phyloP scores from a whole-genome alignment of 139 green algal species.

The Chlorella sp. region DNA sequence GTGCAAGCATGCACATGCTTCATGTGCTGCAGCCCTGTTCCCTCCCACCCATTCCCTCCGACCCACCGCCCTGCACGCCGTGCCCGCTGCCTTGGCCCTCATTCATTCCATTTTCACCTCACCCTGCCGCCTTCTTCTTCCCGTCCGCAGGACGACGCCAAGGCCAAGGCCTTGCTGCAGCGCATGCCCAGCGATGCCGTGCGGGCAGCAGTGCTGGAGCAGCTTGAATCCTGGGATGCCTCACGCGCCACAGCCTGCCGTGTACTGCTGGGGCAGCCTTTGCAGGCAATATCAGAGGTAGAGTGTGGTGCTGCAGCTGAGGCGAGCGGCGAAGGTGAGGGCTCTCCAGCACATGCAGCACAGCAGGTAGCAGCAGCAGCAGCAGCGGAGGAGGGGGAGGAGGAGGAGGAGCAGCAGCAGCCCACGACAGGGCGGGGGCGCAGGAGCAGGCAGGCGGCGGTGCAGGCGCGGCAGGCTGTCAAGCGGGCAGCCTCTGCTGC shows the following conservation, averaged over 20 bases:
- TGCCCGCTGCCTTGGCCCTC: background rate
- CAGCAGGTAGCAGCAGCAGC: background rate
- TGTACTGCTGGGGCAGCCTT: background rate
- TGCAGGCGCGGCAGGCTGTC: background rate
- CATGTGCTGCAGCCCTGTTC: too few species aligned
- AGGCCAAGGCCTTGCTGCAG: background rate
- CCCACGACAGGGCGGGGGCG: background rate
- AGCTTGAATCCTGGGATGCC: background rate
- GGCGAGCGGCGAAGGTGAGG: background rate
- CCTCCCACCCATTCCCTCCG: too few species aligned
- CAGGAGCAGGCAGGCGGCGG: background rate
- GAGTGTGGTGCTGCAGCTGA: background rate
- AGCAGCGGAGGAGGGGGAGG: background rate
- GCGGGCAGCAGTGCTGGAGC: background rate
- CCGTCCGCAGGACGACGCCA: background rate
- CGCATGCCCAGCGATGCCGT: background rate
- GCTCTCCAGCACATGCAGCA: too few species aligned
- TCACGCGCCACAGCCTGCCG: background rate
- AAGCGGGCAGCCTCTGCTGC: constrained; percentile 9
- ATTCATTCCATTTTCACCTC: background rate
- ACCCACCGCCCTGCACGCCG: background rate
- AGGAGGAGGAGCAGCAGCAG: background rate
- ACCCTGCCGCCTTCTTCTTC: background rate
- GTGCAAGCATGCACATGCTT: background rate
- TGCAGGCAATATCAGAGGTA: background rate